Evolutionary conservation across 306 rosid genomes (phyloP), one percentile per base, ranked within the genome.

Genomic region (Medicago truncatula): DNA sequence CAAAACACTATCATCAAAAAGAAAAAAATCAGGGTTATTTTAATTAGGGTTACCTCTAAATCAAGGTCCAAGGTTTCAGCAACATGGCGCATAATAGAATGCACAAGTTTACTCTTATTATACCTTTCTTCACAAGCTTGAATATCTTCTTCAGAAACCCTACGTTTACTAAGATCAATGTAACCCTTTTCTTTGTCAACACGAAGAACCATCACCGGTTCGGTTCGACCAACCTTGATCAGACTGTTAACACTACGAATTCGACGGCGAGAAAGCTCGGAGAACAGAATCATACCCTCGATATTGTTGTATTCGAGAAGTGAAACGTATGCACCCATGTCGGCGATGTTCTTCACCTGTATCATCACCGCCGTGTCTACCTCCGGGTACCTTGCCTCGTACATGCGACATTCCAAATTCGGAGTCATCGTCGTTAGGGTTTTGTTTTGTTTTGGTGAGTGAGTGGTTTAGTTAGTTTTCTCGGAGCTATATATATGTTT

Each of bases 351-450:
- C 84, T 95, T 95, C 16, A 95, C 99, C 82, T 95, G 99, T n/a
- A 95, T 92, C 99, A 95, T 92, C 71, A 95, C 97, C 74, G 93
- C 96, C 97, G 90, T 92, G 87, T 95, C 99, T 1, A 95, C 99
- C 82, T 95, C 97, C 0, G 99, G 99, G 74, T 92, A 95, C 72
- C 62, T 85, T 15, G 97, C 80, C 40, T 95, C 99, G 93, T 92
- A 95, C 99, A 92, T 95, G 0, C 97, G 95, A 67, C 99, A 92
- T 78, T 95, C 97, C 3, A 92, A 82, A 56, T 95, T 95, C 47
- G 96, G 86, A 20, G 78, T 44, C 86, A 82, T 81, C 14, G 8
- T 0, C 39, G 2, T 38, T 5, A 10, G 38, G 11, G 9, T 28
- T 31, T 38, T 12, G 14, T 0, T 46, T 13, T 12, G 16, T 5